Base-by-base conservation (phyloP, 208 protist genomes). In the Naegleria fowleri region DNA sequence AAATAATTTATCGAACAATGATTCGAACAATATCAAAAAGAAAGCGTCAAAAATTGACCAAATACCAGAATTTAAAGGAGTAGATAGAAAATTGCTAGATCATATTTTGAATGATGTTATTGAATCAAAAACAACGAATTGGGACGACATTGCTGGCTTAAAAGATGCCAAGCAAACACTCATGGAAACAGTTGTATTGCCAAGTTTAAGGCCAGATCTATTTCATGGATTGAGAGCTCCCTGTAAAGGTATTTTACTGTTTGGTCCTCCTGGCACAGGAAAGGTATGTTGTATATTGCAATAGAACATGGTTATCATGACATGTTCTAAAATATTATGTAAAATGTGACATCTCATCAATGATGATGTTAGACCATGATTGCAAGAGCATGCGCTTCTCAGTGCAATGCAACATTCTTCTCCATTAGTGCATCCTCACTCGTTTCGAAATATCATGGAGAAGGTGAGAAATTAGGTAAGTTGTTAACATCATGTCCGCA, bases 381-480 rank as follows among this genome's bases (percentile, higher is more conserved):
- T 19, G 95, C 97, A 11, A 96, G 96, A 93, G 96, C 96, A 0
- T 90, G 98, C 1, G 97, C 96, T 91, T 94, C 93, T 19, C 94
- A 95, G 76, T 93, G 94, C 33, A 92, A 93, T 39, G 95, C 97
- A 86, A 95, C 95, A 3, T 94, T 98, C 52, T 94, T 98, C 51
- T 97, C 96, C 92, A 88, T 97, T 33, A 96, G 97, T 92, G 96
- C 94, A 15, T 96, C 96, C 4, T 19, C 13, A 38, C 75, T 96
- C 13, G 95, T 98, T 89, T 98, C 96, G 43, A 94, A 97, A 4
- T 98, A 98, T 92, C 94, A 99, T 13, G 98, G 98, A 5, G 97
- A 99, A 84, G 96, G 96, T 58, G 98, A 99, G 93, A 93, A 98
- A 93, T 93, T 98, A 36, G 93, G 38, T 91, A 92, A 25, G 88